phyloP scores from a whole-genome alignment of 768 basidiomycete genomes.

The Kwoniella dendrophila region DNA sequence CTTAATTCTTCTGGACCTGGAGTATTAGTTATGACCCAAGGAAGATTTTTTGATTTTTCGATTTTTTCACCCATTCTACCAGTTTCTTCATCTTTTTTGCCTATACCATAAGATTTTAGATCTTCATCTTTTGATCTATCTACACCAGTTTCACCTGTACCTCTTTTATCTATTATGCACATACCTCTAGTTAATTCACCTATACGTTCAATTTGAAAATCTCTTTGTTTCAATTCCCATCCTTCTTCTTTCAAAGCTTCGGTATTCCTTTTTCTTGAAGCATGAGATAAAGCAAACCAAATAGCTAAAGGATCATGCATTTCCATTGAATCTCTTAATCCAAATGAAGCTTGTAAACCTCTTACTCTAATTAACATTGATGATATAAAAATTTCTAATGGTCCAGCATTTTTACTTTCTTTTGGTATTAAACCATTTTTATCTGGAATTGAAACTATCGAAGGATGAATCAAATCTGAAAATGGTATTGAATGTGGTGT shows the following conservation, averaged over 20 bases:
- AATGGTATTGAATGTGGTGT: conserved; percentile 78
- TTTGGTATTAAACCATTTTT: not conserved
- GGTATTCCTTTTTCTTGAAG: conserved; percentile 39
- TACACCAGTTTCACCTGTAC: conserved; percentile 60
- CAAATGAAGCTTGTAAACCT: conserved; percentile 75
- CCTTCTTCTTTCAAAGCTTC: conserved; percentile 57
- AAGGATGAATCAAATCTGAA: conserved; percentile 63
- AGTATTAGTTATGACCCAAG: conserved; percentile 45
- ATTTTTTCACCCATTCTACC: conserved; percentile 31
- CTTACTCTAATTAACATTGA: conserved; percentile 74
- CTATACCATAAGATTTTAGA: conserved; percentile 21
- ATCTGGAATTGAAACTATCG: conserved; percentile 15
- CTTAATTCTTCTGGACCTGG: conserved; percentile 47
- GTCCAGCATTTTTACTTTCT: conserved; percentile 44
- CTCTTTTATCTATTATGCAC: conserved; percentile 79
- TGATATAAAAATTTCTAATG: conserved; percentile 67
- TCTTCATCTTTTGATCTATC: conserved; percentile 57
- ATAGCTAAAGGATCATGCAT: conserved; percentile 87
- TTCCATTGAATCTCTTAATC: conserved; percentile 77
- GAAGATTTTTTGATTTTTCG: conserved; percentile 29
- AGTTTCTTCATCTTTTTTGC: conserved; percentile 26
- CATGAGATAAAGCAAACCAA: conserved; percentile 71
- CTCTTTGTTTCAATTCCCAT: conserved; percentile 64
- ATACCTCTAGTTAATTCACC: conserved; percentile 85
- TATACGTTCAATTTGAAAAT: conserved; percentile 70